Base-by-base conservation (phyloP, 495 filamentous ascomycete genomes). In the Aspergillus funiculosus region DNA sequence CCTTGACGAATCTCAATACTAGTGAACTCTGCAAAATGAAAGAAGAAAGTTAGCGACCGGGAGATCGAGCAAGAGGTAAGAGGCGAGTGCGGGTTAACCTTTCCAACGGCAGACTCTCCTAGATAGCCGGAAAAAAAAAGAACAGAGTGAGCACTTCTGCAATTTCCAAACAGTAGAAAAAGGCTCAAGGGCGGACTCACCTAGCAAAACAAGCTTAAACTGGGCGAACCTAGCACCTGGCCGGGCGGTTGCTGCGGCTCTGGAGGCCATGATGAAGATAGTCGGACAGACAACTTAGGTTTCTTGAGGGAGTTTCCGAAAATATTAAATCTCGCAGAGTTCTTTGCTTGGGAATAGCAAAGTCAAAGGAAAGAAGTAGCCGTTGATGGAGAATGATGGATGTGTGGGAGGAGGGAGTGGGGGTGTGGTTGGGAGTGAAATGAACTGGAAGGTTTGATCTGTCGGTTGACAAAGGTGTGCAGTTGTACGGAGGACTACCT, bases 31-130 rank as follows among this genome's bases (percentile, higher is more conserved):
- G 56, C 38, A 51, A 18, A 28, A 41, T 18, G 14, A 28, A 53
- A 36, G 51, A 49, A 58, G 42, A 27, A 53, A 52, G 62, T 63
- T 57, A 69, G 67, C 58, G 50, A 57, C 54, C 38, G 54, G 51
- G 44, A 31, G 39, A 53, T 50, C 39, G 40, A 50, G n/a, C 56
- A 51, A 58, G 31, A 48, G 54, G 52, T 49, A 51, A 54, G 53
- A 57, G 32, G 31, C 10, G 31, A 47, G 58, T 54, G 48, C 50
- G 52, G 54, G 46, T 72, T 39, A 69, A 92, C 87, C 86, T 95
- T 96, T 83, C 92, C 92, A 17, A 98, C 92, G 31, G 92, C 92
- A 51, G 92, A 97, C 74, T 98, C 92, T 60, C 92, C 91, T 97
- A 64, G n/a, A n/a, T n/a, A n/a, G n/a, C n/a, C n/a, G n/a, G 28